Base-by-base conservation (phyloP, 441 rosid genomes). In the Pelargonium myrrhifolium region DNA sequence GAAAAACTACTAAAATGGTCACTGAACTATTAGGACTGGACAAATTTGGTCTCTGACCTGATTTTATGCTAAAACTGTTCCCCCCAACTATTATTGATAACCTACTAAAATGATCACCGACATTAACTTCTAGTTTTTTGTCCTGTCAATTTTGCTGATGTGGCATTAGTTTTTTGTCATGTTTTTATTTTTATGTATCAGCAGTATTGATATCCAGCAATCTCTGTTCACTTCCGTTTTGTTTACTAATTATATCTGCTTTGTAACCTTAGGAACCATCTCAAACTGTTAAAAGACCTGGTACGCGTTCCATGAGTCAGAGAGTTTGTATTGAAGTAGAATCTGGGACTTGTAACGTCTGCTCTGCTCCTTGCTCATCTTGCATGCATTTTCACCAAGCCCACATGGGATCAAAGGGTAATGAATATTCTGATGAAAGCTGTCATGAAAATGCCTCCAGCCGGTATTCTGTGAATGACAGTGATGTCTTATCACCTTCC, bases 331-430 rank as follows among this genome's bases (percentile, higher is more conserved):
- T 72, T 47, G 76, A 70, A 76, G 76, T 69, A 71, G 93, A 87
- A 77, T 89, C 92, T 71, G 95, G 96, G 80, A 92, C 89, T 69
- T 87, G 94, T 77, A 87, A 87, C 77, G 87, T 84, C 68, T 89
- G 91, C 74, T 88, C 82, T 66, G 85, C 96, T 70, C 90, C 95
- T 77, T 86, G 96, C 81, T 87, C 95, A 65, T 93, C 95, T 56
- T 93, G 97, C 76, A 85, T 85, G 90, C 97, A 89, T 76, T 86
- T 71, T 70, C 82, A 76, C 72, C 69, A 70, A 68, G 82, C 79
- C 75, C 70, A 69, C 66, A 78, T 84, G 80, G 89, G 81, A 73
- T 81, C 85, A 35, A 87, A 86, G 72, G 77, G 51, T 64, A 84
- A 75, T 7, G 94, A 83, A 72, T 79, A 75, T 71, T 84, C 89